phyloP scores from a whole-genome alignment of 129 eudicot genomes.

The Sambucus nigra region DNA sequence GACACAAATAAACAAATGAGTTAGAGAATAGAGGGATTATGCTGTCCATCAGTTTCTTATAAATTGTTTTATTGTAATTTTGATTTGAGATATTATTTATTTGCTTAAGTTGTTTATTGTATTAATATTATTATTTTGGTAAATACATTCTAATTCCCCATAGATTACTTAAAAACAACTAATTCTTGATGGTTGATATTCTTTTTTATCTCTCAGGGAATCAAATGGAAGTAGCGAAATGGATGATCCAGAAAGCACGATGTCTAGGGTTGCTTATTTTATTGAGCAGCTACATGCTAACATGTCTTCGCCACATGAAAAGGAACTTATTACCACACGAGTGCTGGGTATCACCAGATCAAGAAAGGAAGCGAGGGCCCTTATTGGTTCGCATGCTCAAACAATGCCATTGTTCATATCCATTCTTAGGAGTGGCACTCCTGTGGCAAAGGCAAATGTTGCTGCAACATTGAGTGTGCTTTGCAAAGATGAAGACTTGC shows the following conservation, averaged over 20 bases:
- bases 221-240: slow-evolving; percentile 33
- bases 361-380: slow-evolving; percentile 54
- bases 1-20: neutral
- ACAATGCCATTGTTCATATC: slow-evolving; percentile 79
- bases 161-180: too few relatives aligned
- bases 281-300: slow-evolving; percentile 65
- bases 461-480: slow-evolving; percentile 52
- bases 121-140: neutral
- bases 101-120: neutral
- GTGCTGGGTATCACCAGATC: slow-evolving; percentile 50
- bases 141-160: neutral
- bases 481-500: slow-evolving; percentile 64
- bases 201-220: slow-evolving; percentile 35
- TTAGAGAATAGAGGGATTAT: neutral
- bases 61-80: neutral
- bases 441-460: slow-evolving; percentile 45
- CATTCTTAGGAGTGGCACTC: slow-evolving; percentile 55
- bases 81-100: neutral
- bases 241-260: slow-evolving; percentile 49
- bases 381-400: slow-evolving; percentile 70
- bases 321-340: slow-evolving; percentile 54
- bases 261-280: slow-evolving; percentile 56
- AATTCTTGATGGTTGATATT: neutral
- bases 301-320: slow-evolving; percentile 50
- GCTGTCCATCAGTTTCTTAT: neutral